phyloP scores from a whole-genome alignment of 2,329 filamentous ascomycete genomes.

The Botrytis medusae region DNA sequence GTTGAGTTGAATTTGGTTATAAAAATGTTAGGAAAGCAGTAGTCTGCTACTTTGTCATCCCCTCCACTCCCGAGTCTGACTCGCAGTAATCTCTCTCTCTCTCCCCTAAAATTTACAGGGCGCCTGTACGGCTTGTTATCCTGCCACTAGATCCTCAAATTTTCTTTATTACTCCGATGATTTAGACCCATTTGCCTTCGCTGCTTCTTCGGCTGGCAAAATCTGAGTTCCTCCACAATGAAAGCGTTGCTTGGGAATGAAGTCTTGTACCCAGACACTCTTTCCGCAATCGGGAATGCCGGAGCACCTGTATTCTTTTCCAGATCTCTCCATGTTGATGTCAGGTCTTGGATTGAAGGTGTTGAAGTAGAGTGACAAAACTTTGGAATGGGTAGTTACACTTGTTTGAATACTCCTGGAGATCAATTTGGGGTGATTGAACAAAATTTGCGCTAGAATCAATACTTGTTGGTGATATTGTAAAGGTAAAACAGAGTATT shows the following conservation, averaged over 20 bases:
- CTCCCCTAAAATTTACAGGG: background rate
- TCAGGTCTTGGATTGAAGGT: background rate
- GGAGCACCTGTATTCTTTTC: slow-evolving; percentile 1
- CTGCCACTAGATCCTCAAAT: no score
- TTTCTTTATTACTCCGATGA: no score
- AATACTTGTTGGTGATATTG: background rate
- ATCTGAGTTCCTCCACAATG: background rate
- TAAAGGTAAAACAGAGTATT: no score
- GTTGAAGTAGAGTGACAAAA: no score
- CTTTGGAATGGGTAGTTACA: background rate
- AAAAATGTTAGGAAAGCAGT: no score
- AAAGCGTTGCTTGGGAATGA: background rate
- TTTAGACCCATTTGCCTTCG: background rate
- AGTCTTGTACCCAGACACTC: slow-evolving; percentile 1
- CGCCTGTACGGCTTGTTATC: background rate
- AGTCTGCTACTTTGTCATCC: background rate
- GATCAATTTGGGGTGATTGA: background rate
- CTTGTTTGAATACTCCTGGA: background rate
- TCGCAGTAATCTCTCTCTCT: background rate
- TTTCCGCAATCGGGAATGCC: background rate
- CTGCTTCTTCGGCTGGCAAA: background rate
- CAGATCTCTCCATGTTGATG: background rate
- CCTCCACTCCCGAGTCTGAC: background rate
- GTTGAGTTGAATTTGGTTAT: no score
- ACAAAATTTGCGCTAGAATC: background rate